Conservation (phyloP, 164 flowering plant species). For the Litsea cubeba region DNA sequence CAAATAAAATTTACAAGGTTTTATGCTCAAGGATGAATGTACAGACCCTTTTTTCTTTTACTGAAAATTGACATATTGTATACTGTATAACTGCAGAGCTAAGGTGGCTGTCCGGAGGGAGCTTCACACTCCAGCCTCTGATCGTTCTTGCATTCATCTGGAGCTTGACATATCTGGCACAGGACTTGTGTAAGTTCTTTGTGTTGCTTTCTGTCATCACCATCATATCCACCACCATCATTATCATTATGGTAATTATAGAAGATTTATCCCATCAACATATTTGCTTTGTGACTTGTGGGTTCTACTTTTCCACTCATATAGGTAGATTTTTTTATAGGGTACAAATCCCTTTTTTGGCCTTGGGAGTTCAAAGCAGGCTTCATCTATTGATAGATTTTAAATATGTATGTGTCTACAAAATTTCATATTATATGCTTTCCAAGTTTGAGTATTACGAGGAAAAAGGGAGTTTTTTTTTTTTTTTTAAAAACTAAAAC, state of each 20-base stretch:
- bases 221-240: background rate
- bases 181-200: conserved; percentile 65
- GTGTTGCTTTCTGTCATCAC: background rate
- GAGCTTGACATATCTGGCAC: conserved; percentile 91
- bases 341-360: too few species aligned
- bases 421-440: too few species aligned
- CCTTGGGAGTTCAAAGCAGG: too few species aligned
- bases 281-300: background rate
- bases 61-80: background rate
- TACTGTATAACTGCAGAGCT: conserved; percentile 39
- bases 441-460: too few species aligned
- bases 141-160: conserved; percentile 95
- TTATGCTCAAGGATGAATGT: background rate
- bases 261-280: background rate
- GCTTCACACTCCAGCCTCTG: conserved; percentile 87
- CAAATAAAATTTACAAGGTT: background rate
- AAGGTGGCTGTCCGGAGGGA: conserved; percentile 83
- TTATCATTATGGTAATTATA: background rate
- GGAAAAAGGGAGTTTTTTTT: too few species aligned
- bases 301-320: too few species aligned
- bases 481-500: too few species aligned
- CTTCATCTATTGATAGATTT: too few species aligned
- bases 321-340: too few species aligned
- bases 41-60: conserved; percentile 1
- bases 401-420: too few species aligned